phyloP scores from a whole-genome alignment of 140 eudicot genomes.

The Ambrosia hybrid region DNA sequence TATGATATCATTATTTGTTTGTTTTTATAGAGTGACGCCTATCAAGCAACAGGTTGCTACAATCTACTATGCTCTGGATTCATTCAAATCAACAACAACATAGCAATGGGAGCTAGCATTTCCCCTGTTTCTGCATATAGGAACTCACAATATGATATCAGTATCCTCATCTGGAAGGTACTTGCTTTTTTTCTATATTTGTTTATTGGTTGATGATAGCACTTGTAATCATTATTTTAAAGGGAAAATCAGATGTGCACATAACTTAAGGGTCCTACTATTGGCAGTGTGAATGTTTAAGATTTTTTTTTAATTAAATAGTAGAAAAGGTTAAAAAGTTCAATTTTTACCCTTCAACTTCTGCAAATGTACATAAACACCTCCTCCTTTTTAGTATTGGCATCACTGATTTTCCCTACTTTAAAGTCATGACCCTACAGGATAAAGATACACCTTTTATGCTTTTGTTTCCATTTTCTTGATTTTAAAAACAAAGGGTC shows the following conservation, averaged over 20 bases:
- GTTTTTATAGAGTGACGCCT: slow-evolving; percentile 57
- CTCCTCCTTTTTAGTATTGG: no score
- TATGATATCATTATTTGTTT: neutral
- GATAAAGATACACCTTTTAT: neutral
- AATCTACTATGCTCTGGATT: slow-evolving; percentile 60
- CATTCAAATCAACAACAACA: slow-evolving; percentile 53
- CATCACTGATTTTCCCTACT: neutral
- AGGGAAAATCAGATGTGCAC: no score
- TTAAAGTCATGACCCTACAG: neutral
- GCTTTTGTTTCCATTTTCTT: neutral
- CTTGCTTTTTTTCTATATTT: neutral
- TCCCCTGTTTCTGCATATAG: slow-evolving; percentile 62
- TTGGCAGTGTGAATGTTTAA: no score
- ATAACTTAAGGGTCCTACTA: no score
- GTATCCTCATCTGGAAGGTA: slow-evolving; percentile 86
- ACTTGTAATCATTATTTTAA: neutral
- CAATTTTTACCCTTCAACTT: no score
- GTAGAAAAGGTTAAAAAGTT: no score
- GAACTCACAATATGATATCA: slow-evolving; percentile 67
- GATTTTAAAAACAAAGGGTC: neutral
- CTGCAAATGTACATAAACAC: no score
- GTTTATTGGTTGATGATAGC: slow-evolving; percentile 10
- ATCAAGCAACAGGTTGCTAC: slow-evolving; percentile 70
- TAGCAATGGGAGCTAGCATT: slow-evolving; percentile 84
- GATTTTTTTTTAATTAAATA: no score